Evolutionary conservation across 345 rosid species (phyloP).

Genomic region (Raphanus sativus): DNA sequence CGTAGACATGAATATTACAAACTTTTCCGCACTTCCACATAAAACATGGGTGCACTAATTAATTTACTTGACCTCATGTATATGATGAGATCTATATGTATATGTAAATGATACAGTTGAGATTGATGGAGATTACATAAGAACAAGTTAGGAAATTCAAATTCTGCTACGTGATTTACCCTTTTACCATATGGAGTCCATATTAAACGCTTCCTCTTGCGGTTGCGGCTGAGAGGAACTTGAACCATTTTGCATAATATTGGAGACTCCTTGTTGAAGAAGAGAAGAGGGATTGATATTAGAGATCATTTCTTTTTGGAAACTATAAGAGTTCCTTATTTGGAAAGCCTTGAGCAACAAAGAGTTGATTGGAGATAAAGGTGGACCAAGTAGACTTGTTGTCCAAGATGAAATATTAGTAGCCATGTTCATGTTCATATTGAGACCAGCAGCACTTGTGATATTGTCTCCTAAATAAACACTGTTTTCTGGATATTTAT

Average conservation of each 20-base stretch:
- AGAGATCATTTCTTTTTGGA: conserved; percentile 44
- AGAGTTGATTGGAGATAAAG: conserved; percentile 70
- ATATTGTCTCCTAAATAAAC: conserved; percentile 24
- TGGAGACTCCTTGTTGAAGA: conserved; percentile 45
- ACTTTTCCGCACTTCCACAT: conserved; percentile 12
- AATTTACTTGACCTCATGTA: conserved; percentile 22
- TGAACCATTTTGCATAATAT: conserved; percentile 52
- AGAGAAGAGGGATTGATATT: conserved; percentile 45
- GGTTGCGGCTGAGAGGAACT: conserved; percentile 69
- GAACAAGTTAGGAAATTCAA: conserved; percentile 13
- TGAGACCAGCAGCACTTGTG: conserved; percentile 30
- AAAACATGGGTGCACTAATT: conserved; percentile 5
- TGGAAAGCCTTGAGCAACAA: conserved; percentile 85
- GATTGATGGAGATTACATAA: conserved; percentile 5
- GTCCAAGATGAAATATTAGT: conserved; percentile 54
- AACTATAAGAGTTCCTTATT: conserved; percentile 53
- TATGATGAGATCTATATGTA: neutral
- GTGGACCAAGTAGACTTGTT: conserved; percentile 55
- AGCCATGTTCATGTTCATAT: conserved; percentile 45
- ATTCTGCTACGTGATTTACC: conserved; percentile 8
- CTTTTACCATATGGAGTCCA: conserved; percentile 83
- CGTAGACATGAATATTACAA: conserved; percentile 7
- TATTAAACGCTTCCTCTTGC: conserved; percentile 75
- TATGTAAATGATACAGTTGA: conserved; percentile 29
- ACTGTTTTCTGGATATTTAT: conserved; percentile 26